Evolutionary conservation across 192 early-diverging fungal species (phyloP), one percentile per base, ranked within the genome.

Genomic region (Umbelopsis sp.): DNA sequence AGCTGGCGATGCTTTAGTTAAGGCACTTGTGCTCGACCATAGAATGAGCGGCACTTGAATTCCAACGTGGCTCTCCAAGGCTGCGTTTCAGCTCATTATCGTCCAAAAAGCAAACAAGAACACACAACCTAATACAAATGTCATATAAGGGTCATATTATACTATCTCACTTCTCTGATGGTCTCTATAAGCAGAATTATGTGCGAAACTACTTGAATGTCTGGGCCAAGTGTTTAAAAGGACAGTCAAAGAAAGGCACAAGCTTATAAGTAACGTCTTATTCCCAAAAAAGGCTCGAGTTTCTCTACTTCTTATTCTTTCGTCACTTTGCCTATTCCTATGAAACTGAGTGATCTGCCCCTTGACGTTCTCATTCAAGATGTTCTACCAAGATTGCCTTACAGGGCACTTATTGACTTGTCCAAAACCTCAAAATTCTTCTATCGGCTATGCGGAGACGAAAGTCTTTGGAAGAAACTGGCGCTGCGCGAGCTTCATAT

Each of bases 281-380:
- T 30, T 30, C 27, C 27, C 48, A 49, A 49, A 49, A 20, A 49
- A 12, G 55, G 30, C 0, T 61, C 27, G 16, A 55, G 27, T 10
- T 4, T 41, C 7, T 41, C 37, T 41, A 61, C 33, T 61, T 61
- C 27, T 30, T 61, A 13, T 61, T 13, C 11, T 27, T 61, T 37
- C 33, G 30, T 37, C 10, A 2, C 30, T 61, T 61, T 15, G 8
- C 33, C 55, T 18, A 61, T 5, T 9, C 0, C 22, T 35, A 61
- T 61, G 55, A 13, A 35, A 16, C 18, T 61, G 33, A 61, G 37
- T 16, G 44, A 67, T 41, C 35, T 69, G 13, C 67, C 67, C 2
- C 47, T 69, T 35, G 67, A 69, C 21, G 21, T 69, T 16, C 37
- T 69, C 13, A 49, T 69, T 21, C 49, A 49, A 46, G 48, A 69